Conservation (phyloP, 2,329 filamentous ascomycete species). For the Aureobasidium pullulans region DNA sequence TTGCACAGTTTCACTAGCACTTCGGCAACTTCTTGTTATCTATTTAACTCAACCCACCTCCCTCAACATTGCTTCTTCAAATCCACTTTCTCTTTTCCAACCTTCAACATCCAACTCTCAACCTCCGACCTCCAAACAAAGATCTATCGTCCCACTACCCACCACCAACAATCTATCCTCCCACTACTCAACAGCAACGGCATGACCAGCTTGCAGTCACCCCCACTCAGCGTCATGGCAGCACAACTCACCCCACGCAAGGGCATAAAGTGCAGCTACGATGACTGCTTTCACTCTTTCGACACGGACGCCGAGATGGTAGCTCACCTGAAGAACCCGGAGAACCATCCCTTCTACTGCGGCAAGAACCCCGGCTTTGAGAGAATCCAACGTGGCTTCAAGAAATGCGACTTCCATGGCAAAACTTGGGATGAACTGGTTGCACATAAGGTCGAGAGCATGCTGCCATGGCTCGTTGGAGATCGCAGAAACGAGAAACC, state of each 20-base stretch:
- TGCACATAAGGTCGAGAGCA: constrained; percentile 28
- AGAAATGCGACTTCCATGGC: constrained; percentile 34
- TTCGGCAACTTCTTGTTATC: neutral
- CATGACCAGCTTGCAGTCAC: neutral
- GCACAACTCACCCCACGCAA: constrained; percentile 21
- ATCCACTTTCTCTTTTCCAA: neutral
- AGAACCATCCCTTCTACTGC: constrained; percentile 39
- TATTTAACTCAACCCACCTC: neutral
- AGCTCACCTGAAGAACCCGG: constrained; percentile 41
- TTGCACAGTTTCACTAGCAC: neutral
- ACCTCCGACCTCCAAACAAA: neutral
- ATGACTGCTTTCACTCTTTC: constrained; percentile 42
- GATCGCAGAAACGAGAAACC: constrained; percentile 17
- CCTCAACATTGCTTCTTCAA: neutral
- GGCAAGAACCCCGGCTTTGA: constrained; percentile 33
- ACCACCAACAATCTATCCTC: neutral
- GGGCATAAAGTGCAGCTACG: constrained; percentile 34
- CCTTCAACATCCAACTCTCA: neutral
- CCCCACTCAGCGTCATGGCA: constrained; percentile 17
- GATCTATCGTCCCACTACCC: neutral
- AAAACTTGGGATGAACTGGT: constrained; percentile 25
- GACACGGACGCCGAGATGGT: constrained; percentile 39
- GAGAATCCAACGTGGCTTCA: constrained; percentile 24
- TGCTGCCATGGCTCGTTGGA: constrained; percentile 22
- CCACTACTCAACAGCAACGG: neutral